Percentiles rank a stretch among this genome's conserved stretches.
Conservation (phyloP, 2,329 filamentous ascomycete species). For the Penicillium sclerotiorum region DNA sequence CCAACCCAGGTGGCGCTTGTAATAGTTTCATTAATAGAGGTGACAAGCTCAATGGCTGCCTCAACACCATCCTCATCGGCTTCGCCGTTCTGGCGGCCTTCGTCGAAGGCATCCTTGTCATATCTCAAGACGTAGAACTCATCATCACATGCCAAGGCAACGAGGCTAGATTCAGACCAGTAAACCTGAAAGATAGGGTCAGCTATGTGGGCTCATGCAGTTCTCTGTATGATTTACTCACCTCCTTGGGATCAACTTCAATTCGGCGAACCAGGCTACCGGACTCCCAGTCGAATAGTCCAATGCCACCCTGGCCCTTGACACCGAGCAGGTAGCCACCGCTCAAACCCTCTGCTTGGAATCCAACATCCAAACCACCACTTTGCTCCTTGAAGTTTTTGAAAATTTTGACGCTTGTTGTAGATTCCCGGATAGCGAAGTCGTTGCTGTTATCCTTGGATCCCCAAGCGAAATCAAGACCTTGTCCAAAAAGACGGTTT, state of each 20-base stretch:
- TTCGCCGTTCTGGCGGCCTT: constrained; percentile 78
- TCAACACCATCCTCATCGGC: constrained; percentile 92
- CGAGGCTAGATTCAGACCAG: constrained; percentile 95
- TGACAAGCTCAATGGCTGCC: constrained; percentile 92
- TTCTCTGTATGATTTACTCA: too few relatives aligned
- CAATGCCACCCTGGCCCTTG: constrained; percentile 90
- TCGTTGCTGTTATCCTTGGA: constrained; percentile 98
- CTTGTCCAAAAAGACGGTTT: constrained; percentile 96
- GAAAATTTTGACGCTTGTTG: constrained; percentile 94
- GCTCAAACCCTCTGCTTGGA: constrained; percentile 87
- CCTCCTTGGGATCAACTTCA: constrained; percentile 70
- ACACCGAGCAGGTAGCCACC: constrained; percentile 91
- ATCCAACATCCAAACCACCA: constrained; percentile 88
- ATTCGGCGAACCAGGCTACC: constrained; percentile 89
- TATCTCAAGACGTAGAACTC: constrained; percentile 93
- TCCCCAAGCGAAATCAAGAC: constrained; percentile 95
- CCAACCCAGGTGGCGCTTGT: constrained; percentile 97
- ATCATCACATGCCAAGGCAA: constrained; percentile 90
- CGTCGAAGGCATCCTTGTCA: constrained; percentile 83
- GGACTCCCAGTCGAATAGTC: constrained; percentile 94
- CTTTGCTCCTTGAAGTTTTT: constrained; percentile 95
- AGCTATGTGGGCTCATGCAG: too few relatives aligned
- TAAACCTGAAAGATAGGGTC: constrained; percentile 71
- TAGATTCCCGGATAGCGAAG: constrained; percentile 92
- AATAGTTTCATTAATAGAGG: constrained; percentile 90